Conservation (phyloP, 2,329 filamentous ascomycete genomes). For the Alternaria sp. region DNA sequence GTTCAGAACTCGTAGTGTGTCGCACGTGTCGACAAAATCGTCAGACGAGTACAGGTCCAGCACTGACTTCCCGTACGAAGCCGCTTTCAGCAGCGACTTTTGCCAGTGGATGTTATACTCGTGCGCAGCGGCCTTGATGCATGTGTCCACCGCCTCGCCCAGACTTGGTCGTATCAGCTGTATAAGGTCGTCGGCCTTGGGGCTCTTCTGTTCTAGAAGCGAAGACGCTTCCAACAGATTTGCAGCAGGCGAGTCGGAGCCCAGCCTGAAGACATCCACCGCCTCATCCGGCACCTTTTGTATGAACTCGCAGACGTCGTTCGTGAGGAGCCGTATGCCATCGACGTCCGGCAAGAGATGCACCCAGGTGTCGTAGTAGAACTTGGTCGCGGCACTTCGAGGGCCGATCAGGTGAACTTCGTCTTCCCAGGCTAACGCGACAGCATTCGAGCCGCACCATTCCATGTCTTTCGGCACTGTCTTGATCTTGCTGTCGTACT, state of each 20-base stretch:
- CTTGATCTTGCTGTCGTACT: slow-evolving; percentile 86
- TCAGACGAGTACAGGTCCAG: slow-evolving; percentile 97
- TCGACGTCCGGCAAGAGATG: slow-evolving; percentile 88
- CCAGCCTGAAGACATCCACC: slow-evolving; percentile 86
- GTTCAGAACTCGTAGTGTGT: slow-evolving; percentile 89
- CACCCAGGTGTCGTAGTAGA: slow-evolving; percentile 89
- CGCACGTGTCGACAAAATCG: slow-evolving; percentile 98
- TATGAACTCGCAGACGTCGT: slow-evolving; percentile 96
- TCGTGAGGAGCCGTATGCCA: slow-evolving; percentile 87
- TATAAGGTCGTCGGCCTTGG: slow-evolving; percentile 97
- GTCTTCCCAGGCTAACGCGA: slow-evolving; percentile 95
- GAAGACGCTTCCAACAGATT: slow-evolving; percentile 93
- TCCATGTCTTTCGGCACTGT: slow-evolving; percentile 86
- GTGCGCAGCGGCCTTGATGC: slow-evolving; percentile 89
- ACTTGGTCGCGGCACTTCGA: slow-evolving; percentile 74
- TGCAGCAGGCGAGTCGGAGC: slow-evolving; percentile 86
- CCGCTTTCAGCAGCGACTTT: slow-evolving; percentile 92
- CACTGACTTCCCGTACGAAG: slow-evolving; percentile 96
- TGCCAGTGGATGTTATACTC: slow-evolving; percentile 93
- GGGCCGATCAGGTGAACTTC: slow-evolving; percentile 94
- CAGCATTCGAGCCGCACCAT: slow-evolving; percentile 96
- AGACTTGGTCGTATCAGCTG: slow-evolving; percentile 88
- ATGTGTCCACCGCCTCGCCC: slow-evolving; percentile 91
- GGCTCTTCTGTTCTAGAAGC: slow-evolving; percentile 89
- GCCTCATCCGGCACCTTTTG: slow-evolving; percentile 88